A percentile compares a stretch with the other conserved stretches of the same genome.
phyloP scores from a whole-genome alignment of 2,329 filamentous ascomycete genomes.

The Talaromyces piceae region DNA sequence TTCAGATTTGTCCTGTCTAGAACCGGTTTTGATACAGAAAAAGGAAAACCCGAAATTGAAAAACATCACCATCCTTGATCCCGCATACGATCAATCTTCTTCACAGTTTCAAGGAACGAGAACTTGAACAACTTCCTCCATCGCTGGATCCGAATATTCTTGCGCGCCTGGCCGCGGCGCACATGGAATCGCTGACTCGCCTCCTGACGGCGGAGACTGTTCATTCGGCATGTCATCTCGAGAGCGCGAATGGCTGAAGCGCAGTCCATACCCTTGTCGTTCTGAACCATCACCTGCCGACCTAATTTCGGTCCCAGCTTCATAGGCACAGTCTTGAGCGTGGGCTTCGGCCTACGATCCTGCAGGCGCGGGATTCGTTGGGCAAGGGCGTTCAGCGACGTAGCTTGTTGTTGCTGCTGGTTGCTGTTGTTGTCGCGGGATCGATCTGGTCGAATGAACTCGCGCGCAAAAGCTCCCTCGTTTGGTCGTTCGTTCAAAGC shows the following conservation, averaged over 20 bases:
- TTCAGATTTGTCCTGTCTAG: background rate
- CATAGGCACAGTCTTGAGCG: conserved; percentile 5
- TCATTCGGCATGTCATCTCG: conserved; percentile 20
- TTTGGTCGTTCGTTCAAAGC: background rate
- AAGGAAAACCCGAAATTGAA: background rate
- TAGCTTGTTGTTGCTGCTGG: background rate
- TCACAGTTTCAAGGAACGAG: conserved; percentile 36
- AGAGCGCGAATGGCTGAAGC: conserved; percentile 21
- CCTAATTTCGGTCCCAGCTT: conserved; percentile 32
- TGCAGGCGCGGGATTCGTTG: background rate
- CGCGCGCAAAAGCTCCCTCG: background rate
- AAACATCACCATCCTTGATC: conserved; percentile 38
- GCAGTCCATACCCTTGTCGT: conserved; percentile 26
- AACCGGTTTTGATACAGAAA: background rate
- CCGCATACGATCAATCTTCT: conserved; percentile 37
- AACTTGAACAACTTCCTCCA: conserved; percentile 40
- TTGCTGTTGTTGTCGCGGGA: too few species aligned
- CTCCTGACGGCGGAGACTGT: conserved; percentile 27
- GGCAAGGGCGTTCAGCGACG: background rate
- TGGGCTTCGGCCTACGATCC: background rate
- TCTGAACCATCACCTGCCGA: conserved; percentile 28
- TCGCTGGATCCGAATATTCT: conserved; percentile 30
- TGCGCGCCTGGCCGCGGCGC: conserved; percentile 34
- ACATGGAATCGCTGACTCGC: conserved; percentile 35
- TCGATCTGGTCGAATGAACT: background rate